Conservation (phyloP, 192 early-diverging fungal genomes). For the Backusella tuberculispora region DNA sequence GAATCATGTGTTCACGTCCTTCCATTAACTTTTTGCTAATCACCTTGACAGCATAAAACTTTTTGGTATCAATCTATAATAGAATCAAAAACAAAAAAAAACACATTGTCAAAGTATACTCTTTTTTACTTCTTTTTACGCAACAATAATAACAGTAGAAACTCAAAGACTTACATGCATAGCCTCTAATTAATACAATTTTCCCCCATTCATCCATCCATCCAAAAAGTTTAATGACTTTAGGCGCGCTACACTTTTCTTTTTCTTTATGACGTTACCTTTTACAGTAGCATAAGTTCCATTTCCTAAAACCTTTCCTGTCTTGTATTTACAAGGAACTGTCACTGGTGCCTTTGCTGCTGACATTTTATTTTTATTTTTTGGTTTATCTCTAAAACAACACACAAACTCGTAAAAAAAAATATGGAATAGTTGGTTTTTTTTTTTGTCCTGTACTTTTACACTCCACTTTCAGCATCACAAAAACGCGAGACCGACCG, state of each 20-base stretch:
- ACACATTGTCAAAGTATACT: neutral
- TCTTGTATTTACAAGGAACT: conserved; percentile 67
- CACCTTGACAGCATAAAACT: conserved; percentile 77
- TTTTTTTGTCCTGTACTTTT: neutral
- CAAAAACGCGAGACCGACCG: neutral
- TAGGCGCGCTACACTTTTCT: neutral
- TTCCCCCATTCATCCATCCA: neutral
- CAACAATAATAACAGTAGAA: conserved; percentile 48
- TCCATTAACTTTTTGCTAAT: conserved; percentile 76
- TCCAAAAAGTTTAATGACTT: neutral
- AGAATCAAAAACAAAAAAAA: neutral
- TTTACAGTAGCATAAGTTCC: conserved; percentile 73
- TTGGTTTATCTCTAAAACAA: neutral
- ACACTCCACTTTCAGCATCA: neutral
- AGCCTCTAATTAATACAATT: conserved; percentile 42
- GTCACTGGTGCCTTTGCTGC: conserved; percentile 24
- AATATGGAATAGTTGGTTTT: no score
- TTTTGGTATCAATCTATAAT: conserved; percentile 62
- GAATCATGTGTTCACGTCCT: conserved; percentile 64
- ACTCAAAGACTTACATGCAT: conserved; percentile 47
- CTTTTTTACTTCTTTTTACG: conserved; percentile 44
- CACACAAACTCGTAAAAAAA: neutral
- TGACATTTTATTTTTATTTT: neutral
- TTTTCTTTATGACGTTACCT: conserved; percentile 42
- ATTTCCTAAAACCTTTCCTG: conserved; percentile 65